Conservation (phyloP, 2,329 filamentous ascomycete genomes). For the Paraphaeosphaeria sporulosa region DNA sequence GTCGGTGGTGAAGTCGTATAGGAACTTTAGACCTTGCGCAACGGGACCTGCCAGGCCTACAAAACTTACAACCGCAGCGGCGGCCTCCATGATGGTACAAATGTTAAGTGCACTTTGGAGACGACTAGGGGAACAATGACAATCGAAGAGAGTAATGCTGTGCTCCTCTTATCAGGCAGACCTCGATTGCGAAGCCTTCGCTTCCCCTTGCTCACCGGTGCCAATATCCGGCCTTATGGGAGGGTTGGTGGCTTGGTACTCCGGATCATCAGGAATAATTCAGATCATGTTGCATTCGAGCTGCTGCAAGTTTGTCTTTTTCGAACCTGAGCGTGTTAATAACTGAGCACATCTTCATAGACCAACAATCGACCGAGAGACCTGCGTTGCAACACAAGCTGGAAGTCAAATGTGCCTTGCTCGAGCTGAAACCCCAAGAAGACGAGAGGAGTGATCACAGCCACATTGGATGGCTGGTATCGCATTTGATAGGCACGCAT, state of each 20-base stretch:
- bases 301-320: not conserved
- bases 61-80: constrained; percentile 21
- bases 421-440: not conserved
- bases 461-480: not conserved
- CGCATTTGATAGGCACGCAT: not conserved
- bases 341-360: not conserved
- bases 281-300: not conserved
- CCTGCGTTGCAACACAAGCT: not conserved
- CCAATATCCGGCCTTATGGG: not conserved
- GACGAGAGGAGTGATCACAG: not conserved
- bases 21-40: constrained; percentile 20
- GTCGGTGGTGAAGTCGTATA: constrained; percentile 22
- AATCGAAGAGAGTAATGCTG: constrained; percentile 10
- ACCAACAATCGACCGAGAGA: not conserved
- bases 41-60: constrained; percentile 20
- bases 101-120: constrained; percentile 13
- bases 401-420: not conserved
- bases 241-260: not conserved
- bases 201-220: constrained; percentile 6
- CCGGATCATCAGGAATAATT: not conserved
- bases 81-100: constrained; percentile 18
- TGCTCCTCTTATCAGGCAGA: constrained; percentile 18
- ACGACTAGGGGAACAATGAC: not conserved
- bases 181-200: not conserved
- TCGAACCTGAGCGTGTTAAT: not conserved